Percentiles rank a stretch among this genome's conserved stretches.
These are phyloP conservation scores for Plasmodium malariae DNA, from an alignment of 169 alveolate genomes.

Conservation along the genomic window DNA sequence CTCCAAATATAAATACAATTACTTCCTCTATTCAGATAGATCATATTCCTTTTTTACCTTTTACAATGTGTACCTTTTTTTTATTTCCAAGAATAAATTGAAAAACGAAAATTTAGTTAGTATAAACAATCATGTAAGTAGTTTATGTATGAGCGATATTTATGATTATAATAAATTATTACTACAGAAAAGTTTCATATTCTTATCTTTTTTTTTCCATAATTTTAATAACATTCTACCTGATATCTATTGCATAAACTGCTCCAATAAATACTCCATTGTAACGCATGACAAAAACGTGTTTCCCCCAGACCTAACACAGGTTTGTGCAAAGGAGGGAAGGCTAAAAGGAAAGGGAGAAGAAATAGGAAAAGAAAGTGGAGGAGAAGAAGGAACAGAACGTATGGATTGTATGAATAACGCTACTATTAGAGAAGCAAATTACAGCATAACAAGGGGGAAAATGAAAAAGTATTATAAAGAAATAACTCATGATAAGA, in stretches of 20 bases:
- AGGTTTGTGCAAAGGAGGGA: background rate
- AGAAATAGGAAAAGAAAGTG: background rate
- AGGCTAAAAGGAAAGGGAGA: background rate
- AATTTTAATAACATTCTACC: constrained; percentile 31
- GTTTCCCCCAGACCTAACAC: background rate
- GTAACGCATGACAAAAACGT: constrained; percentile 6
- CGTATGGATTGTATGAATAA: no score
- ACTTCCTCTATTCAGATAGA: constrained; percentile 20
- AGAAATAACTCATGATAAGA: no score
- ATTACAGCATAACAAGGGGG: no score
- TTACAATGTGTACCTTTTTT: constrained; percentile 31
- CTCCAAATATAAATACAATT: constrained; percentile 58
- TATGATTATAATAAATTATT: constrained; percentile 32
- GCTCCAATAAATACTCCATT: constrained; percentile 36
- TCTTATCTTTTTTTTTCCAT: constrained; percentile 38
- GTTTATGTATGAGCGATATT: constrained; percentile 21
- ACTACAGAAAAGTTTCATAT: constrained; percentile 54
- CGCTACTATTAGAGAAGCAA: no score
- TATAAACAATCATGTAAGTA: constrained; percentile 4
- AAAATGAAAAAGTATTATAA: background rate
- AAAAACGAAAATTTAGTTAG: background rate
- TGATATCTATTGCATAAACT: constrained; percentile 48
- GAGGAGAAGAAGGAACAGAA: background rate
- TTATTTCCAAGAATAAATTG: background rate
- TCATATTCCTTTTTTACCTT: constrained; percentile 33